Conservation (phyloP, 106 monocot genomes). For the Dendrobium nobile region DNA sequence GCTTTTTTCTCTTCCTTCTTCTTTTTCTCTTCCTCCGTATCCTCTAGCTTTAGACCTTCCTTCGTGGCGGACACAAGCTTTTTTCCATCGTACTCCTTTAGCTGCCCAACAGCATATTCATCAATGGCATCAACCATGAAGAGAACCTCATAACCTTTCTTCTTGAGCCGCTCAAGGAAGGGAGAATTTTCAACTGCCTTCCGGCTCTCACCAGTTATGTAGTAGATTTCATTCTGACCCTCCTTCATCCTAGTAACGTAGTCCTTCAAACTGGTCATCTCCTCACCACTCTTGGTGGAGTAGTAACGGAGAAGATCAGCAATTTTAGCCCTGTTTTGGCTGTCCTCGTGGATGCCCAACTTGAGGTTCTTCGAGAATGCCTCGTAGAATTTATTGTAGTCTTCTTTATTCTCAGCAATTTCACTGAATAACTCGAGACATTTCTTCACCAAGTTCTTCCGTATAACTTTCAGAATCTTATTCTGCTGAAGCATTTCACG, state of each 20-base stretch:
- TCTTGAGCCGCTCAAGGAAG: slow-evolving; percentile 38
- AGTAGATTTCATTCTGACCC: slow-evolving; percentile 43
- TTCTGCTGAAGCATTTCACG: slow-evolving; percentile 42
- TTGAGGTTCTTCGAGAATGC: slow-evolving; percentile 44
- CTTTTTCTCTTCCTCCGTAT: slow-evolving; percentile 46
- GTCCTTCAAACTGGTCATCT: slow-evolving; percentile 43
- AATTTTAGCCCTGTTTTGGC: slow-evolving; percentile 19
- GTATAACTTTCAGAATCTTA: slow-evolving; percentile 38
- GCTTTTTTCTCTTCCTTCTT: slow-evolving; percentile 25
- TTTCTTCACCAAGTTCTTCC: slow-evolving; percentile 40
- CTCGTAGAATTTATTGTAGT: slow-evolving; percentile 46
- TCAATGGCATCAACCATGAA: slow-evolving; percentile 52
- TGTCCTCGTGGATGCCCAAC: slow-evolving; percentile 27
- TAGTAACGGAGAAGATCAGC: slow-evolving; percentile 24
- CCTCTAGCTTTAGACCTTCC: slow-evolving; percentile 42
- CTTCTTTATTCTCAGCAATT: slow-evolving; percentile 43
- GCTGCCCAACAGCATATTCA: slow-evolving; percentile 35
- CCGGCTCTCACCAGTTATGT: slow-evolving; percentile 44
- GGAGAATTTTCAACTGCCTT: slow-evolving; percentile 51
- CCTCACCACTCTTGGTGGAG: slow-evolving; percentile 44
- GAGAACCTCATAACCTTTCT: slow-evolving; percentile 43
- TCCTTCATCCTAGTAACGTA: slow-evolving; percentile 51
- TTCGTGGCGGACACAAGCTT: slow-evolving; percentile 43
- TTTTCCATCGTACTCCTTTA: slow-evolving; percentile 48
- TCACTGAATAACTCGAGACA: slow-evolving; percentile 34